Evolutionary conservation across 768 basidiomycete genomes (phyloP).

Genomic region (Podaxis sp.): DNA sequence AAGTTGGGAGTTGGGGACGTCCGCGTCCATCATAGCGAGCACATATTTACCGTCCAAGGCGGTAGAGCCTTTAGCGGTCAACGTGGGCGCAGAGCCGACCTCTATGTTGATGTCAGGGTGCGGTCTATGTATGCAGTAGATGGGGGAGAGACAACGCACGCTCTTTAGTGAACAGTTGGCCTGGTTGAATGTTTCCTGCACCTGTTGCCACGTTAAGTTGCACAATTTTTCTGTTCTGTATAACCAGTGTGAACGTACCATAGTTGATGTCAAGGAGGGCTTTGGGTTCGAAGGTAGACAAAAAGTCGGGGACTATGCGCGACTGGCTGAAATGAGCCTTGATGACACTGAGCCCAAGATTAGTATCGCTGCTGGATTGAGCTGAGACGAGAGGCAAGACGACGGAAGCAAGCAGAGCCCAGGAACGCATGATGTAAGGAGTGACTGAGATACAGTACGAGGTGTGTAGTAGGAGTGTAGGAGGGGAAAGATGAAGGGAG

Average conservation of each 20-base stretch:
- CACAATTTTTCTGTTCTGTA: not conserved
- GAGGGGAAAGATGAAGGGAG: not conserved
- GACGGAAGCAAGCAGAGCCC: conserved; percentile 34
- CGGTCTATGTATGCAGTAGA: not conserved
- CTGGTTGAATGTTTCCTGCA: conserved; percentile 51
- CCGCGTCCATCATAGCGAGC: conserved; percentile 75
- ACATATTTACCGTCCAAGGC: conserved; percentile 56
- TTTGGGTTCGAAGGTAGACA: conserved; percentile 59
- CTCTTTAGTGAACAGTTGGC: conserved; percentile 55
- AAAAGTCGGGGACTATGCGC: conserved; percentile 59
- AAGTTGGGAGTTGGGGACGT: conserved; percentile 60
- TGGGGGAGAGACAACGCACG: conserved; percentile 41
- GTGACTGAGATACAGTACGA: conserved; percentile 16
- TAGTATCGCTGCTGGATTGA: conserved; percentile 34
- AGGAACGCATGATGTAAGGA: conserved; percentile 31
- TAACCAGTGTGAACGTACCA: conserved; percentile 23
- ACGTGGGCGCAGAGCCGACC: conserved; percentile 50
- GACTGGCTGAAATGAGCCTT: conserved; percentile 68
- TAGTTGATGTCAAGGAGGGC: conserved; percentile 59
- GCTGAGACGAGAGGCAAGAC: conserved; percentile 45
- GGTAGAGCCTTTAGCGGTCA: conserved; percentile 53
- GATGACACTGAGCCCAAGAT: conserved; percentile 53
- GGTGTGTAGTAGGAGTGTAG: conserved; percentile 12
- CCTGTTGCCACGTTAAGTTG: conserved; percentile 26
- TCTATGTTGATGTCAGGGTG: conserved; percentile 37